These are phyloP conservation scores for Candida montana DNA, from an alignment of 805 yeast species.

Conservation along the genomic window DNA sequence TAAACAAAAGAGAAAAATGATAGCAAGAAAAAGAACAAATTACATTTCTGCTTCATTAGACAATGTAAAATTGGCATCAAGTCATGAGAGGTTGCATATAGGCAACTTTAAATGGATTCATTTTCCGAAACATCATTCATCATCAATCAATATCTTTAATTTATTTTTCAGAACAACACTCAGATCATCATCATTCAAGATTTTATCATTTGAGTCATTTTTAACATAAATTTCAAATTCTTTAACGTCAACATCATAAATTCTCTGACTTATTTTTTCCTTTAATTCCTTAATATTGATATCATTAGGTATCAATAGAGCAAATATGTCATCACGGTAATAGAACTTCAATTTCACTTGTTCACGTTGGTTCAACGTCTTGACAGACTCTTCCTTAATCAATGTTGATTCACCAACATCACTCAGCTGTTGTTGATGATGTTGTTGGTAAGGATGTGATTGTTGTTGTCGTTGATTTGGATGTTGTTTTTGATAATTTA, in stretches of 20 bases:
- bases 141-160: slow-evolving; percentile 33
- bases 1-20: too few species aligned
- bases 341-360: slow-evolving; percentile 63
- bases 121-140: slow-evolving; percentile 13
- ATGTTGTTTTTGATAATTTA: not conserved
- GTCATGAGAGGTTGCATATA: too few species aligned
- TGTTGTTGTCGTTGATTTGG: not conserved
- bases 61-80: not conserved
- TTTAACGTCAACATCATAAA: slow-evolving; percentile 32
- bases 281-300: slow-evolving; percentile 45
- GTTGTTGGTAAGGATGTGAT: not conserved
- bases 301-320: slow-evolving; percentile 48
- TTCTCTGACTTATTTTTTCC: slow-evolving; percentile 46
- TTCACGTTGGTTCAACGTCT: slow-evolving; percentile 19
- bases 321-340: slow-evolving; percentile 78
- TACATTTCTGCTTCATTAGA: too few species aligned
- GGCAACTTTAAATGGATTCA: too few species aligned
- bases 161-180: slow-evolving; percentile 29
- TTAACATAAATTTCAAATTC: slow-evolving; percentile 32
- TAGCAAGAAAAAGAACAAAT: too few species aligned
- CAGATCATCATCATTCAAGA: slow-evolving; percentile 30
- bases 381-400: slow-evolving; percentile 21
- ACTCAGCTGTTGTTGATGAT: slow-evolving; percentile 2
- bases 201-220: slow-evolving; percentile 28
- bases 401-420: slow-evolving; percentile 26